A percentile compares a stretch with the other conserved stretches of the same genome.
These are phyloP conservation scores for Zhuliangozyma parablackwelliae DNA, from an alignment of 1,139 yeast genomes.

Conservation along the genomic window DNA sequence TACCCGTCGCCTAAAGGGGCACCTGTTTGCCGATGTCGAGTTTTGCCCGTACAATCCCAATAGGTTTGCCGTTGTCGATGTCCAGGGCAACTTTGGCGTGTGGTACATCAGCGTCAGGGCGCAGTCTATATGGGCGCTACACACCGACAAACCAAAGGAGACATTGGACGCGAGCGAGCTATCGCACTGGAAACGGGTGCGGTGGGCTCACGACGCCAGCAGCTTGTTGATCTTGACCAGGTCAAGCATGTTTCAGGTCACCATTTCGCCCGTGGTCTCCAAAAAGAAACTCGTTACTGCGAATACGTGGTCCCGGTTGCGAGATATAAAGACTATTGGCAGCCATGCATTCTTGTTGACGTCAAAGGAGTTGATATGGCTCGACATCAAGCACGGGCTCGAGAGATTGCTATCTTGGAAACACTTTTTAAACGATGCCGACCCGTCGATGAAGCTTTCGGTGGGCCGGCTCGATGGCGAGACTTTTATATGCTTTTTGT, in stretches of 20 bases:
- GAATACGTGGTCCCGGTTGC: slow-evolving; percentile 52
- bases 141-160: slow-evolving; percentile 6
- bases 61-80: slow-evolving; percentile 45
- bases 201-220: slow-evolving; percentile 37
- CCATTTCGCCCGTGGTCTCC: slow-evolving; percentile 16
- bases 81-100: slow-evolving; percentile 47
- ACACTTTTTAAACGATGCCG: slow-evolving; percentile 54
- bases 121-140: background rate
- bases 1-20: slow-evolving; percentile 18
- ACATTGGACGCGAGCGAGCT: slow-evolving; percentile 45
- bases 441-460: slow-evolving; percentile 49
- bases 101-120: slow-evolving; percentile 22
- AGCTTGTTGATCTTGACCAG: slow-evolving; percentile 42
- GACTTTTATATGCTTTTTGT: slow-evolving; percentile 28
- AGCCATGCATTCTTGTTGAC: slow-evolving; percentile 46
- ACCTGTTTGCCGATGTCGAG: slow-evolving; percentile 43
- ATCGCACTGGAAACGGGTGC: slow-evolving; percentile 51
- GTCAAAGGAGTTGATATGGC: slow-evolving; percentile 55
- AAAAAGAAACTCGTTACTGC: slow-evolving; percentile 41
- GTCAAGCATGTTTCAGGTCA: slow-evolving; percentile 34
- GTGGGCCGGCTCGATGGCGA: slow-evolving; percentile 18
- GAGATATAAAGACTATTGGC: slow-evolving; percentile 36
- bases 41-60: slow-evolving; percentile 37
- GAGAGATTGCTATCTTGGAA: slow-evolving; percentile 62
- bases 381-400: slow-evolving; percentile 22